phyloP scores from a whole-genome alignment of 176 grass and related monocot species.

The Avena sativa region DNA sequence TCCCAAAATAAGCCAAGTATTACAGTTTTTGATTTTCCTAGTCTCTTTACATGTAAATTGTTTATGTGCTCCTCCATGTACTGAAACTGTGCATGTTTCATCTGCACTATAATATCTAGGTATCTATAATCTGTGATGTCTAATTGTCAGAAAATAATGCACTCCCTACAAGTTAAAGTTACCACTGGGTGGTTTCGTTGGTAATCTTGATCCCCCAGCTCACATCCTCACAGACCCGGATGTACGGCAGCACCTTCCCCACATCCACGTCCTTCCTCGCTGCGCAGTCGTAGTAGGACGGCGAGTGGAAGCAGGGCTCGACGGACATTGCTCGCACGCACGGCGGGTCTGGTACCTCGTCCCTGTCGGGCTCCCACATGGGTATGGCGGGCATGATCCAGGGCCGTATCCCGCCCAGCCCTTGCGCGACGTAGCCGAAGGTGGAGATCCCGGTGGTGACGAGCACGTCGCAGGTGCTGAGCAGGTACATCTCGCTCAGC shows the following conservation, averaged over 20 bases:
- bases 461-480: constrained; percentile 47
- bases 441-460: constrained; percentile 50
- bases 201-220: constrained; percentile 28
- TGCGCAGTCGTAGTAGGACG: constrained; percentile 56
- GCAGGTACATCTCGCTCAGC: constrained; percentile 54
- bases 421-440: constrained; percentile 52
- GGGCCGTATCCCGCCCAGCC: constrained; percentile 48
- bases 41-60: neutral
- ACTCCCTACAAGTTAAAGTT: neutral
- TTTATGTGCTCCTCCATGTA: neutral
- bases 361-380: constrained; percentile 24
- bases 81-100: neutral
- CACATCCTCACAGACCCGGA: constrained; percentile 48
- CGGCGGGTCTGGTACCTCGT: neutral
- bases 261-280: constrained; percentile 36
- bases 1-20: no score
- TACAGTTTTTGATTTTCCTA: neutral
- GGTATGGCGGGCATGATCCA: constrained; percentile 55
- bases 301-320: constrained; percentile 70
- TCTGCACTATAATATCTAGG: neutral
- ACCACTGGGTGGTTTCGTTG: neutral
- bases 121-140: neutral
- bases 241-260: constrained; percentile 39
- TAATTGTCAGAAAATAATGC: neutral
- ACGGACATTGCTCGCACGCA: constrained; percentile 39